Conservation (phyloP, 805 yeast species). For the Naumovozyma baii region DNA sequence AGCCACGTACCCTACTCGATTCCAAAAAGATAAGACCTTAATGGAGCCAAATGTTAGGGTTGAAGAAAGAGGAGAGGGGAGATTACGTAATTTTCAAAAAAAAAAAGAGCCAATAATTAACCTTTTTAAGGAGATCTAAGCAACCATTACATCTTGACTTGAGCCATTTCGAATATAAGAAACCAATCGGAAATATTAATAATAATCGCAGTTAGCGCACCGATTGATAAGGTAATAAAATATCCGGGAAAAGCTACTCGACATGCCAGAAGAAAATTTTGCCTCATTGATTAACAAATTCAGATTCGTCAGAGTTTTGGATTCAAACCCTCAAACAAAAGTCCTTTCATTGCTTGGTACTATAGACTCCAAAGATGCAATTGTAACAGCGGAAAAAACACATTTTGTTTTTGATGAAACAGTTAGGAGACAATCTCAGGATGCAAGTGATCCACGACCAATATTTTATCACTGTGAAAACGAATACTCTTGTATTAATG, state of each 20-base stretch:
- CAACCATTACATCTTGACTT: no score
- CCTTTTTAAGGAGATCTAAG: background rate
- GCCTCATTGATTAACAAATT: constrained; percentile 33
- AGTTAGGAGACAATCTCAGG: constrained; percentile 5
- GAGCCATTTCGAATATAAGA: no score
- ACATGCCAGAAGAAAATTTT: background rate
- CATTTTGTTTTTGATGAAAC: constrained; percentile 40
- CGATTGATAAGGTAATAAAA: no score
- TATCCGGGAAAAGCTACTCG: no score
- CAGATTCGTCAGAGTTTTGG: constrained; percentile 38
- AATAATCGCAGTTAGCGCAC: no score
- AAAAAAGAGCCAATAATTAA: background rate
- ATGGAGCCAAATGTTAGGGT: no score
- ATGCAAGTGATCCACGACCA: constrained; percentile 7
- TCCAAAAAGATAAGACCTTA: no score
- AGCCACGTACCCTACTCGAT: no score
- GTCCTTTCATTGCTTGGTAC: constrained; percentile 56
- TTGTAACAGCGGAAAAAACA: constrained; percentile 63
- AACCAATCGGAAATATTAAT: no score
- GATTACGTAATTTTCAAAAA: no score
- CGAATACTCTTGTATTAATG: constrained; percentile 26
- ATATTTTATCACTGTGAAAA: constrained; percentile 20
- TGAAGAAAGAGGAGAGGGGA: no score
- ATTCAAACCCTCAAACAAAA: constrained; percentile 59
- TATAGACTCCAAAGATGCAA: constrained; percentile 53